Evolutionary conservation across 1,284 basidiomycete genomes (phyloP).

Genomic region (Apiotrichum laibachii): DNA sequence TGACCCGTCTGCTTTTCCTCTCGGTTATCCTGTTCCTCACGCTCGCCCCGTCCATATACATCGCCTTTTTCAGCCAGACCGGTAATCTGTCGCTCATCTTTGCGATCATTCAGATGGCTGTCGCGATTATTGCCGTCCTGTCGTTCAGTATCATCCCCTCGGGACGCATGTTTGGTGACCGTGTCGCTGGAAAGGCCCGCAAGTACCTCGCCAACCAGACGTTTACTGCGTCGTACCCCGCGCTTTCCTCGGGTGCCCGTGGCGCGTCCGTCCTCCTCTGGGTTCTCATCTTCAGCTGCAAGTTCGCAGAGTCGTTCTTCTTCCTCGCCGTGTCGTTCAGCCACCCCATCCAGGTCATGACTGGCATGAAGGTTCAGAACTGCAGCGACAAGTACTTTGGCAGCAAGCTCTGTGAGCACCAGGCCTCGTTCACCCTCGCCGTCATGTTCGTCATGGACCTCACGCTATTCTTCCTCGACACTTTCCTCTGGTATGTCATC

Average conservation of each 20-base stretch:
- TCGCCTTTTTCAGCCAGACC: constrained; percentile 71
- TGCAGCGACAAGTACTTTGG: constrained; percentile 84
- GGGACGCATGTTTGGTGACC: constrained; percentile 84
- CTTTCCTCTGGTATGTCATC: constrained; percentile 90
- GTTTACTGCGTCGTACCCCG: constrained; percentile 88
- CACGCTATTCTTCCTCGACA: constrained; percentile 92
- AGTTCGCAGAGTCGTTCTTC: constrained; percentile 91
- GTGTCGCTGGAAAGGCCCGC: constrained; percentile 84
- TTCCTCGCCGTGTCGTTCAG: constrained; percentile 91
- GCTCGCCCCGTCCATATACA: constrained; percentile 84
- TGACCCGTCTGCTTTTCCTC: constrained; percentile 79
- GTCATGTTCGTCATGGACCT: constrained; percentile 98
- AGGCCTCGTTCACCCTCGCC: constrained; percentile 84
- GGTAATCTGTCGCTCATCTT: constrained; percentile 70
- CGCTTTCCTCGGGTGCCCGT: constrained; percentile 61
- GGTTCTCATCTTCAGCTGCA: constrained; percentile 88
- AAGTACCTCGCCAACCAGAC: constrained; percentile 95
- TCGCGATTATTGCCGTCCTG: constrained; percentile 74
- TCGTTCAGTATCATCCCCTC: constrained; percentile 84
- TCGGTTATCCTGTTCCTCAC: constrained; percentile 78
- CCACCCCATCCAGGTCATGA: constrained; percentile 84
- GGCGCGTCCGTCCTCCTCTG: constrained; percentile 74
- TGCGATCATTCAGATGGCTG: constrained; percentile 87
- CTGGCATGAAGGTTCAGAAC: constrained; percentile 83
- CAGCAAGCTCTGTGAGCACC: constrained; percentile 73